Evolutionary conservation across 116 monocot species (phyloP), one percentile per base, ranked within the genome.

Genomic region (Posidonia oceanica): DNA sequence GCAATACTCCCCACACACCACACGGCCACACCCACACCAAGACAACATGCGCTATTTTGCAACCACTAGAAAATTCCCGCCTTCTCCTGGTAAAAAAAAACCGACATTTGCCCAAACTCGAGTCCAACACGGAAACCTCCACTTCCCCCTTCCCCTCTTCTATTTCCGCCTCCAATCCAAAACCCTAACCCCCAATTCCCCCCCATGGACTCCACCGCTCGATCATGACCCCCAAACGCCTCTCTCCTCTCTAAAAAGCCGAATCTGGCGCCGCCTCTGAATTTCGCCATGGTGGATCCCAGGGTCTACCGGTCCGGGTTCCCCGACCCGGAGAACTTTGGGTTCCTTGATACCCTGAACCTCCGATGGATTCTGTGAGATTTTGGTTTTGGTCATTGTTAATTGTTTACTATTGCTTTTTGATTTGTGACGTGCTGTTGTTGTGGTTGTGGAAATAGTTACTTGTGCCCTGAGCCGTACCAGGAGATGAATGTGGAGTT

Each of bases 271-370:
- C 88, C 88, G 67, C 92, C 92, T 57, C 13, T 61, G 48, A 92
- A 92, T 57, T 88, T 86, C 72, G 86, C 69, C 53, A 75, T 85
- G 76, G 93, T 94, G 48, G 89, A 85, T 38, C 5, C 41, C 57
- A 85, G 93, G 51, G 79, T 94, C 52, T 93, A 82, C 72, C 74
- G 93, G 7, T 93, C 93, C 20, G 89, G 80, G 0, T 79, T 86
- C 62, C 93, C 89, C 1, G 63, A 23, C 16, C 22, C 70, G n/a
- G 77, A 59, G 39, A 94, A 80, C 63, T 85, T 94, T 65, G 74
- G 61, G 0, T 94, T 89, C 66, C 77, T 94, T 48, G 77, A 83
- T 39, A 63, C 73, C n/a, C 80, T 94, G 0, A 44, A 67, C 5
- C 84, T 89, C 41, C 82, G 80, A 39, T 80, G 80, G 20, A 72